phyloP scores from a whole-genome alignment of 148 eudicot genomes.

The Rhododendron simsii region DNA sequence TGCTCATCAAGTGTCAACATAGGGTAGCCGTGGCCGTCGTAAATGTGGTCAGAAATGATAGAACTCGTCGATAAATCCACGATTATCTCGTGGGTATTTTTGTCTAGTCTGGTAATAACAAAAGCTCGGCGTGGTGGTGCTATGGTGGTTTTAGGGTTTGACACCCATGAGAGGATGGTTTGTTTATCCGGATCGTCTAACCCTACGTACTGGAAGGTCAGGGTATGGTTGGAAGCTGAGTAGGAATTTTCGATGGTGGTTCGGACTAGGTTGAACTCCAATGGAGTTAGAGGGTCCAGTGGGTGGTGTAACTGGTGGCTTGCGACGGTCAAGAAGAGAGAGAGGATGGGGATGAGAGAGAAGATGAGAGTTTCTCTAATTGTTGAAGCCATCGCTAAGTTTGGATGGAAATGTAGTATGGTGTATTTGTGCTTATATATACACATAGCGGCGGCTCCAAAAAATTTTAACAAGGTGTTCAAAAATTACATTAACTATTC shows the following conservation, averaged over 20 bases:
- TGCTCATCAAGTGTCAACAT: constrained; percentile 29
- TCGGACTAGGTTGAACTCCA: constrained; percentile 36
- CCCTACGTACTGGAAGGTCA: constrained; percentile 47
- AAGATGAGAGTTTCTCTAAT: not conserved
- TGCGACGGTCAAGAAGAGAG: not conserved
- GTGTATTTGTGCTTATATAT: not conserved
- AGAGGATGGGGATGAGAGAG: not conserved
- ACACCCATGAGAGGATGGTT: constrained; percentile 17
- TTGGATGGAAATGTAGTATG: not conserved
- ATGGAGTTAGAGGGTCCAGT: constrained; percentile 38
- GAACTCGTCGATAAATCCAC: constrained; percentile 20
- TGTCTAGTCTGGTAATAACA: constrained; percentile 25
- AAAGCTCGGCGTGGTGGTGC: constrained; percentile 34
- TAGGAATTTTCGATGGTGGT: constrained; percentile 14
- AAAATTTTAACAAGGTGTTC: too few species aligned
- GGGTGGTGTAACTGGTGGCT: constrained; percentile 22
- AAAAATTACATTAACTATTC: too few species aligned
- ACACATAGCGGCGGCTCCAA: not conserved
- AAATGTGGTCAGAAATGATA: constrained; percentile 21
- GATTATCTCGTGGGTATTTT: constrained; percentile 33
- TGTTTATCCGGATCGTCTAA: constrained; percentile 40
- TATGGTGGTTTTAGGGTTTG: not conserved
- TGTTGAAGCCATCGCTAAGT: not conserved
- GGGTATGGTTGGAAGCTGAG: constrained; percentile 8
- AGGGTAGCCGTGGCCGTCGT: constrained; percentile 41